These are phyloP conservation scores for Myrmaecium sp. DNA, from an alignment of 2,329 filamentous ascomycete genomes.

Conservation along the genomic window DNA sequence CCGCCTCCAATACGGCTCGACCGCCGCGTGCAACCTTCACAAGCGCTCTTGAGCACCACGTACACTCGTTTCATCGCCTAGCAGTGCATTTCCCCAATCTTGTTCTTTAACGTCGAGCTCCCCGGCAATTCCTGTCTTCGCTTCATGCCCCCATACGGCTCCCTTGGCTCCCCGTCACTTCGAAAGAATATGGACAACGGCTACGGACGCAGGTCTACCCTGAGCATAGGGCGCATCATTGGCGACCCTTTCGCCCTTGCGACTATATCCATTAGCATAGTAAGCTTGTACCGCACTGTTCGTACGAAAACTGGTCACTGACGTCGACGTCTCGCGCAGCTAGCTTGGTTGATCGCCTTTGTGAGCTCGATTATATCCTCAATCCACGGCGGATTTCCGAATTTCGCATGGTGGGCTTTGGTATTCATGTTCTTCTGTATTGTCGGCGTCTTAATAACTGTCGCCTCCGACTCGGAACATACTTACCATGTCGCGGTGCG, in stretches of 20 bases:
- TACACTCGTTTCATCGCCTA: too few relatives aligned
- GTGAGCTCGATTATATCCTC: conserved; percentile 65
- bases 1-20: too few relatives aligned
- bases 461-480: conserved; percentile 68
- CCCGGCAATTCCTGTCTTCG: conserved; percentile 1
- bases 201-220: conserved; percentile 29
- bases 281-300: conserved; percentile 35
- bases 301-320: conserved; percentile 4
- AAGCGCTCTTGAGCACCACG: too few relatives aligned
- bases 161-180: conserved; percentile 54
- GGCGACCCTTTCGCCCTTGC: conserved; percentile 93
- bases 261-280: conserved; percentile 78
- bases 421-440: conserved; percentile 78
- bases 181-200: conserved; percentile 66
- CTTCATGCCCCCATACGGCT: conserved; percentile 60
- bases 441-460: conserved; percentile 59
- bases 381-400: conserved; percentile 46
- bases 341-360: conserved; percentile 90
- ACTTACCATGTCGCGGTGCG: conserved; percentile 77
- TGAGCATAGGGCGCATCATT: conserved; percentile 76
- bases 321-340: conserved; percentile 34
- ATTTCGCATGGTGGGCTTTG: conserved; percentile 83
- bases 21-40: too few relatives aligned
- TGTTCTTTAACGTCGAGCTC: neutral
- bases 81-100: too few relatives aligned